Base-by-base conservation (phyloP, 495 filamentous ascomycete species). In the Neurospora terricola region DNA sequence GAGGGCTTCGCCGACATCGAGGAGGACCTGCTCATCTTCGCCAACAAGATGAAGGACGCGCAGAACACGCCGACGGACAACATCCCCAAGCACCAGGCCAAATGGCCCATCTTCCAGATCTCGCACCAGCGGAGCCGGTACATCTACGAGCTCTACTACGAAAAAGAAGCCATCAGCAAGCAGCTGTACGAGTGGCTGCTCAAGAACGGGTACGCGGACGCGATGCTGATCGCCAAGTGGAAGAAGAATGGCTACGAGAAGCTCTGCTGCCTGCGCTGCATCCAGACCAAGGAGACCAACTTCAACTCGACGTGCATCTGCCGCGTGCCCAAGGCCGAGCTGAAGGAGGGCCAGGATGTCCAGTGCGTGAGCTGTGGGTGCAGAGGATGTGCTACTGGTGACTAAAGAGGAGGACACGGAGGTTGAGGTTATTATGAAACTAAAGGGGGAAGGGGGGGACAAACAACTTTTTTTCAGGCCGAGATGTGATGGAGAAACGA, bases 201-300 rank as follows among this genome's bases (percentile, higher is more conserved):
- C 66, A 99, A 99, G 87, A 97, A 98, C 81, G 90, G 90, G 69
- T 98, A 99, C 81, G 96, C 93, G 11, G 96, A 99, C 84, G 88
- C 92, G 23, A 94, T 91, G 81, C 84, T 99, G 75, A 98, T 99
- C 78, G 96, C 96, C 18, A 98, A 99, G 84, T 99, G 96, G 96
- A 99, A 99, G 88, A 99, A 98, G 84, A 92, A 95, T 78, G 96
- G 96, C 27, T 99, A 99, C 82, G 96, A 98, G 83, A 98, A 98
- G 91, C 83, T 99, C 9, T 99, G 96, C 80, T 99, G 96, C 79
- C 85, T 97, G 71, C 91, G 94, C 74, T 99, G 96, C 82, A 94
- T 99, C 71, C 96, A 99, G 80, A 98, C 96, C 4, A 98, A 98
- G 82, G 96, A 99, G 86, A 98, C 95, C 30, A 98, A 98, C 81